A percentile compares a stretch with the other conserved stretches of the same genome.
These are phyloP conservation scores for Termitomyces eurrhizus DNA, from an alignment of 768 basidiomycete species.

Conservation along the genomic window DNA sequence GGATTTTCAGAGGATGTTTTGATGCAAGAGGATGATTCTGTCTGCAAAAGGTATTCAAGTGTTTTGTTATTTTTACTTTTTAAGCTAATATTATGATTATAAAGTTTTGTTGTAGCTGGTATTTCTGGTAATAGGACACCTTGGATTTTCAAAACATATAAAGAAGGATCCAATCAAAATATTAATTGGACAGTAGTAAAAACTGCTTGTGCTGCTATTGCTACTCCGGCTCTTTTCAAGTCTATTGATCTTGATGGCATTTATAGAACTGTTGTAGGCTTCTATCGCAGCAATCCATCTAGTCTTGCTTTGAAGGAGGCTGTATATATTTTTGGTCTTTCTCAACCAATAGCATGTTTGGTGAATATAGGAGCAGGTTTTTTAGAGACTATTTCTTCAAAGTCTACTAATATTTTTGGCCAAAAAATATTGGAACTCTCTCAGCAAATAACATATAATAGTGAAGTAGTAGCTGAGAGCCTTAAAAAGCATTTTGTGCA, in stretches of 20 bases:
- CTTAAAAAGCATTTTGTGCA: too few species aligned
- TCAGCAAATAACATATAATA: not conserved
- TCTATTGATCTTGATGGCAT: not conserved
- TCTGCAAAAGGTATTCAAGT: not conserved
- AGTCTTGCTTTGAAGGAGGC: not conserved
- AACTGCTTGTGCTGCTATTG: not conserved
- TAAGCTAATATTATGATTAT: not conserved
- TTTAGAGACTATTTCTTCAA: too few species aligned
- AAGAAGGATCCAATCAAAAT: not conserved
- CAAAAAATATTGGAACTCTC: not conserved
- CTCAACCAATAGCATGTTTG: not conserved
- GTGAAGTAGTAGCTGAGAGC: not conserved
- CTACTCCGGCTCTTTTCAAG: too few species aligned
- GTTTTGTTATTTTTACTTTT: not conserved
- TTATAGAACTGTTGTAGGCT: not conserved
- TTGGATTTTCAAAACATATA: not conserved
- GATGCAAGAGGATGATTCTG: not conserved
- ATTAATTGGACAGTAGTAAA: not conserved
- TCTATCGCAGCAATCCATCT: not conserved
- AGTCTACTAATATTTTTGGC: too few species aligned
- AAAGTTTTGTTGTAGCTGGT: not conserved
- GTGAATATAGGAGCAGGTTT: not conserved
- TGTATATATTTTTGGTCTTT: not conserved
- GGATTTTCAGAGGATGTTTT: not conserved
- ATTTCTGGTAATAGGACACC: not conserved